Percentiles rank a stretch among this genome's conserved stretches.
These are phyloP conservation scores for Thraustotheca clavata DNA, from an alignment of 352 stramenopile genomes.

Conservation along the genomic window DNA sequence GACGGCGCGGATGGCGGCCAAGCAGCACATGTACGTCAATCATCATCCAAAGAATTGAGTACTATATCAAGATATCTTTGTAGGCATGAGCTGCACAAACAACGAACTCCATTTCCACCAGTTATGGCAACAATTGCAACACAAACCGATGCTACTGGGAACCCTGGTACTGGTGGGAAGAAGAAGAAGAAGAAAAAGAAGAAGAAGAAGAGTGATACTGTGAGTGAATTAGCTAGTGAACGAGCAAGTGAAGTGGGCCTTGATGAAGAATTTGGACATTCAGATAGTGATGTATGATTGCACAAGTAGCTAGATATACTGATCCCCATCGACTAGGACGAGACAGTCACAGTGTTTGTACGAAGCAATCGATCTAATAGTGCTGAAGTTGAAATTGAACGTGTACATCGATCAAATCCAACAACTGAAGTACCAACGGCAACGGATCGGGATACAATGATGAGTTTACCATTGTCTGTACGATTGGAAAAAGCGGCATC, in stretches of 20 bases:
- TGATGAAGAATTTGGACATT: constrained; percentile 18
- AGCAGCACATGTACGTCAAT: not conserved
- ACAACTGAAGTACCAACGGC: not conserved
- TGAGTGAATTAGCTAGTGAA: constrained; percentile 4
- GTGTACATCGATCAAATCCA: not conserved
- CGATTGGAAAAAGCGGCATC: constrained; percentile 60
- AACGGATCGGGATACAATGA: constrained; percentile 23
- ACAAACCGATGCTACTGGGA: constrained; percentile 5
- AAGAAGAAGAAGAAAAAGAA: constrained; percentile 28
- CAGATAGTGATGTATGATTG: constrained; percentile 1
- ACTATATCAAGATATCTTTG: not conserved
- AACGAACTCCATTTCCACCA: not conserved
- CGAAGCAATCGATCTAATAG: constrained; percentile 20
- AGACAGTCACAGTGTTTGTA: not conserved
- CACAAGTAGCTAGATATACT: constrained; percentile 3
- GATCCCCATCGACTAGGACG: not conserved
- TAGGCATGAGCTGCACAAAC: constrained; percentile 8
- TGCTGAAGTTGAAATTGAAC: constrained; percentile 14
- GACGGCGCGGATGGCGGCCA: not conserved
- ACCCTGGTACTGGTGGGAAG: constrained; percentile 3
- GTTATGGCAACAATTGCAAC: constrained; percentile 3
- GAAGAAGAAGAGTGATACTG: constrained; percentile 15
- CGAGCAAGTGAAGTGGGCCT: constrained; percentile 6
- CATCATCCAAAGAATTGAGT: not conserved
- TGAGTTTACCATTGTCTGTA: constrained; percentile 39